A percentile compares a stretch with the other conserved stretches of the same genome.
phyloP scores from a whole-genome alignment of 495 filamentous ascomycete species.

The Trichocladium antarcticum region DNA sequence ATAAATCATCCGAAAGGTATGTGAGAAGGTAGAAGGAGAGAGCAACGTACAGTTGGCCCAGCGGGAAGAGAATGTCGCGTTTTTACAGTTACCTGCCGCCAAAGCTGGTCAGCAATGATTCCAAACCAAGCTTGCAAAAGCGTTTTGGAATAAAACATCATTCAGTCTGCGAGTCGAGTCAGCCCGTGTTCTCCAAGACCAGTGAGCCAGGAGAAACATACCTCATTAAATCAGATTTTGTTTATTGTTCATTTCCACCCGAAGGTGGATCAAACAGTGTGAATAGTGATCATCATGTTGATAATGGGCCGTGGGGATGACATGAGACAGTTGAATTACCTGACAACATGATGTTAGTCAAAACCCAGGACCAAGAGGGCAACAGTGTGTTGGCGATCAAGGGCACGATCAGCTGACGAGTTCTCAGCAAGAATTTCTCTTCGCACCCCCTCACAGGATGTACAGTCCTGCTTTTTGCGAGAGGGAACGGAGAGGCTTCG shows the following conservation, averaged over 20 bases:
- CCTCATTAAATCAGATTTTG: slow-evolving; percentile 99
- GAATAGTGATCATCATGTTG: slow-evolving; percentile 57
- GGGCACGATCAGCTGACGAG: slow-evolving; percentile 79
- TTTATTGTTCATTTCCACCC: slow-evolving; percentile 64
- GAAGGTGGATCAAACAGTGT: slow-evolving; percentile 89
- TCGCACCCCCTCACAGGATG: slow-evolving; percentile 60
- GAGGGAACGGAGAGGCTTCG: slow-evolving; percentile 52
- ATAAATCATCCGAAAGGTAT: slow-evolving; percentile 59
- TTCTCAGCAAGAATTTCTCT: slow-evolving; percentile 89
- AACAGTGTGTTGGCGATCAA: slow-evolving; percentile 12
- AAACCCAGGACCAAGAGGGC: neutral
- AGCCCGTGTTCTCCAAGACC: slow-evolving; percentile 34
- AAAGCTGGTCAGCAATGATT: slow-evolving; percentile 19
- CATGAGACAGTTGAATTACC: slow-evolving; percentile 31
- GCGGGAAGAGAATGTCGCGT: slow-evolving; percentile 2
- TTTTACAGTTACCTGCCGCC: slow-evolving; percentile 26
- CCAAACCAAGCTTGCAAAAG: slow-evolving; percentile 5
- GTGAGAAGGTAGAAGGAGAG: slow-evolving; percentile 11
- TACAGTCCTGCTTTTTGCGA: slow-evolving; percentile 68
- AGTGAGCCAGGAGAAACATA: slow-evolving; percentile 32
- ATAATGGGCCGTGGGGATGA: slow-evolving; percentile 18
- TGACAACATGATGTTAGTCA: slow-evolving; percentile 31
- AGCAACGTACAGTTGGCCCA: slow-evolving; percentile 12
- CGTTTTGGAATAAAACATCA: slow-evolving; percentile 8
- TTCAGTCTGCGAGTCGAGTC: slow-evolving; percentile 24